A percentile compares a stretch with the other conserved stretches of the same genome.
Evolutionary conservation across 805 yeast genomes (phyloP).

Genomic region (Candida loeiensis): DNA sequence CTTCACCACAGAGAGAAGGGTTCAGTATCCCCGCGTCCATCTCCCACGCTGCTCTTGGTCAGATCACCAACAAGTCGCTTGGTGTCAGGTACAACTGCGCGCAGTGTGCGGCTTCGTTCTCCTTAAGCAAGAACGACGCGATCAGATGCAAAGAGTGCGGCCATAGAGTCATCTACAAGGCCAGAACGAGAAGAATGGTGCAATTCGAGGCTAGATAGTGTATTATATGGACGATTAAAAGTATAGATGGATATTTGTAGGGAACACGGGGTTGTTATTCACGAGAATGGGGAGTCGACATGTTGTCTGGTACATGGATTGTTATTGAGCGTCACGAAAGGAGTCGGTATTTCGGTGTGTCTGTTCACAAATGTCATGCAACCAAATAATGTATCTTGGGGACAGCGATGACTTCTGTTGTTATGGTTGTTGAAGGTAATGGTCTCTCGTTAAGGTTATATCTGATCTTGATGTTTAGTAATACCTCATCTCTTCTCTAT

Average conservation of each 20-base stretch:
- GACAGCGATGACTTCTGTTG: too few relatives aligned
- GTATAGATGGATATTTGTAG: not conserved
- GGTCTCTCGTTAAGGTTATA: too few relatives aligned
- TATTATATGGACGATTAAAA: not conserved
- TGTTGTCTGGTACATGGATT: too few relatives aligned
- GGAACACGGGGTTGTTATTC: too few relatives aligned
- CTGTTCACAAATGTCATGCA: too few relatives aligned
- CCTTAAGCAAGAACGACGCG: slow-evolving; percentile 89
- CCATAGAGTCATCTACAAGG: slow-evolving; percentile 94
- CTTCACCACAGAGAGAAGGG: slow-evolving; percentile 73
- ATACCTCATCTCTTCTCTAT: not conserved
- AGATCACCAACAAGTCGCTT: slow-evolving; percentile 56
- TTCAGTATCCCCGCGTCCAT: slow-evolving; percentile 77
- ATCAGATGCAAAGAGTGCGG: slow-evolving; percentile 99
- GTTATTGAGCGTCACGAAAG: too few relatives aligned
- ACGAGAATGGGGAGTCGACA: not conserved
- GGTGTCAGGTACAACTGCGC: slow-evolving; percentile 95
- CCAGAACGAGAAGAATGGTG: slow-evolving; percentile 95
- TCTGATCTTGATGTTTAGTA: too few relatives aligned
- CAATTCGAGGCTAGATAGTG: slow-evolving; percentile 43
- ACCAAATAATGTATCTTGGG: too few relatives aligned
- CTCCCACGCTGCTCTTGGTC: slow-evolving; percentile 78
- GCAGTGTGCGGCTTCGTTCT: slow-evolving; percentile 86
- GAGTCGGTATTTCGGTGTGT: too few relatives aligned
- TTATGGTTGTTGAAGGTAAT: too few relatives aligned